Conservation (phyloP, 2,329 filamentous ascomycete genomes). For the Phyllosticta paracitricarpa region DNA sequence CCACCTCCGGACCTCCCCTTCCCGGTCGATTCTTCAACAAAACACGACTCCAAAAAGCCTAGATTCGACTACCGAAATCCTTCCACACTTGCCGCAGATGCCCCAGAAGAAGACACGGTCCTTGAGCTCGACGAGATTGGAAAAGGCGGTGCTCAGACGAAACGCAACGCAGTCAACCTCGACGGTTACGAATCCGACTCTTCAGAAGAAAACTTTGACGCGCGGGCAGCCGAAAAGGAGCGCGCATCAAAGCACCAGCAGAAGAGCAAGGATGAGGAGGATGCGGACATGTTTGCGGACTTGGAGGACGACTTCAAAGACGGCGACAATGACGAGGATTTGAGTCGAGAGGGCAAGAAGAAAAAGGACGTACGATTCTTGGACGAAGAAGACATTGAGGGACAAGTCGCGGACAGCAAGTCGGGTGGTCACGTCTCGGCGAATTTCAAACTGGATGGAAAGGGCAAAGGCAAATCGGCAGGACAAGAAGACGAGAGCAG, state of each 20-base stretch:
- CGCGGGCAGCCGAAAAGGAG: slow-evolving; percentile 53
- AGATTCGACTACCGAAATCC: slow-evolving; percentile 94
- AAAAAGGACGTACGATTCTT: slow-evolving; percentile 54
- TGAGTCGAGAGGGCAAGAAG: slow-evolving; percentile 42
- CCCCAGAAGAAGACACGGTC: slow-evolving; percentile 61
- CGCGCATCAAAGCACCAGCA: slow-evolving; percentile 35
- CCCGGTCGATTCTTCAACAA: slow-evolving; percentile 41
- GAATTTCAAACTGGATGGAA: slow-evolving; percentile 51
- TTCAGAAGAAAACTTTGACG: slow-evolving; percentile 83
- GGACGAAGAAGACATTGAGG: slow-evolving; percentile 59
- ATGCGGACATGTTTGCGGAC: slow-evolving; percentile 76
- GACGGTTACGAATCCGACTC: slow-evolving; percentile 93
- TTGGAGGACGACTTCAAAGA: slow-evolving; percentile 49
- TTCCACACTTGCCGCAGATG: slow-evolving; percentile 78
- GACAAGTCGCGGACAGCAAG: slow-evolving; percentile 65
- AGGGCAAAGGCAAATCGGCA: slow-evolving; percentile 26
- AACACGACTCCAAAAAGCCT: slow-evolving; percentile 54
- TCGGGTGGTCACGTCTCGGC: slow-evolving; percentile 58
- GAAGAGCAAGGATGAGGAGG: slow-evolving; percentile 50
- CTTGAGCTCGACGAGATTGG: slow-evolving; percentile 92
- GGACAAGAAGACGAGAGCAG: slow-evolving; percentile 45
- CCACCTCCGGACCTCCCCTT: slow-evolving; percentile 44
- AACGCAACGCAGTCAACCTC: slow-evolving; percentile 89
- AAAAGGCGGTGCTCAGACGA: slow-evolving; percentile 54
- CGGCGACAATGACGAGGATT: slow-evolving; percentile 45